Evolutionary conservation across 352 stramenopile genomes (phyloP), one percentile per base, ranked within the genome.

Genomic region (Globisporangium ultimum): DNA sequence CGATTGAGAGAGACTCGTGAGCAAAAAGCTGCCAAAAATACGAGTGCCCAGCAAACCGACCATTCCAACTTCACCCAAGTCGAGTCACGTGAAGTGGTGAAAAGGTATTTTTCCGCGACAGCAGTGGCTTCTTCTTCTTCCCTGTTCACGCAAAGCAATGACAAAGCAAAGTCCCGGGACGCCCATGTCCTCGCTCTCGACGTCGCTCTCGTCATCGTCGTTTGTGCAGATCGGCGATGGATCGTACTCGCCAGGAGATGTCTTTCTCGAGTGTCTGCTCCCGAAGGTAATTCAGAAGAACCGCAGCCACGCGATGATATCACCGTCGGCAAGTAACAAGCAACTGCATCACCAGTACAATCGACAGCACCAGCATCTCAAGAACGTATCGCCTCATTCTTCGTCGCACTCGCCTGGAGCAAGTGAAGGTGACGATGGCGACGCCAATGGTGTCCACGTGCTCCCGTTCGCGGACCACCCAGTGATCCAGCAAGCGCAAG

Each of bases 231-330:
- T 88, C 36, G 76, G 78, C 32, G 60, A 73, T 0, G 67, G 63
- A 11, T 86, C 74, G 17, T 84, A 74, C 59, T 89, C 78, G 6
- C 78, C 74, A 2, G 80, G 76, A 15, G 79, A 87, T 45, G 28
- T 84, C 32, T 73, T 76, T 45, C 65, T 90, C 17, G 76, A 92
- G 56, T 73, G 72, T 14, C 49, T 90, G n/a, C 60, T 91, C 1
- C 80, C 74, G 0, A 72, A 67, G 48, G 62, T 83, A 1, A 48
- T 53, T 13, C 18, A 34, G 3, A 34, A 36, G 36, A 59, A 56
- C 12, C 48, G 36, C 0, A 5, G 24, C 24, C 32, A 49, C 20
- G n/a, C 47, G 24, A 32, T 5, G 28, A 10, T 36, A 22, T 24
- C 9, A 24, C 22, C 53, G 14, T 45, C 40, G 13, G 7, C 40